These are phyloP conservation scores for Dalbergia oliveri DNA, from an alignment of 306 rosid species.

Conservation along the genomic window DNA sequence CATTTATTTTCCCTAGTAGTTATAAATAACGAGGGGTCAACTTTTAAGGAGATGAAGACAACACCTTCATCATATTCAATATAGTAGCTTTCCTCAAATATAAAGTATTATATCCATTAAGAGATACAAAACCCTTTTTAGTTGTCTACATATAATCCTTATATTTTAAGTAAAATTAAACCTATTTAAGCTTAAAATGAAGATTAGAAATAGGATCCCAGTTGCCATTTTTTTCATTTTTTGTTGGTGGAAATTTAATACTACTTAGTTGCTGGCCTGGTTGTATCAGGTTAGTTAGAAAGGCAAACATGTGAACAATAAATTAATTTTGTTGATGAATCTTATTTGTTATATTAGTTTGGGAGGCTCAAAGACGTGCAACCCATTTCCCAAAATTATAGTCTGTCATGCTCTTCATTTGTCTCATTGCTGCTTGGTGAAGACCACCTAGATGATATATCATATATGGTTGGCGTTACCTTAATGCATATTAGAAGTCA, in stretches of 20 bases:
- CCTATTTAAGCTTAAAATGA: background rate
- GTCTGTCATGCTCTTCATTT: constrained; percentile 40
- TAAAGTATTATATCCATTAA: constrained; percentile 5
- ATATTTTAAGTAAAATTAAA: background rate
- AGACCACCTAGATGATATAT: constrained; percentile 30
- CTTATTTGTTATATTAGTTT: constrained; percentile 4
- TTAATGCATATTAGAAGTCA: constrained; percentile 17
- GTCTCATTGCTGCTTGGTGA: constrained; percentile 40
- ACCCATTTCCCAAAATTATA: constrained; percentile 48
- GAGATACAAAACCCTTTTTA: constrained; percentile 28
- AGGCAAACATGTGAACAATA: constrained; percentile 47
- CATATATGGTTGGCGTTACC: constrained; percentile 10
- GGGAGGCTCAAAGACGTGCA: constrained; percentile 68
- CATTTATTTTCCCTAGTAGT: background rate
- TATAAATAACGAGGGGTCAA: constrained; percentile 29
- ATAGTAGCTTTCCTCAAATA: constrained; percentile 10
- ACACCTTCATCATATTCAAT: constrained; percentile 44
- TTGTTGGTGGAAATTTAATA: constrained; percentile 51
- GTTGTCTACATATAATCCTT: background rate
- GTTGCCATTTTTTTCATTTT: constrained; percentile 30
- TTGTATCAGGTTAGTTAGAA: constrained; percentile 42
- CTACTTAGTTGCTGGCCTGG: constrained; percentile 48
- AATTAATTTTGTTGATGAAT: constrained; percentile 34
- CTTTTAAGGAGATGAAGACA: constrained; percentile 47
- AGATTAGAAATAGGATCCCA: constrained; percentile 7